phyloP scores from a whole-genome alignment of 768 basidiomycete genomes.

The Pluteus cervinus region DNA sequence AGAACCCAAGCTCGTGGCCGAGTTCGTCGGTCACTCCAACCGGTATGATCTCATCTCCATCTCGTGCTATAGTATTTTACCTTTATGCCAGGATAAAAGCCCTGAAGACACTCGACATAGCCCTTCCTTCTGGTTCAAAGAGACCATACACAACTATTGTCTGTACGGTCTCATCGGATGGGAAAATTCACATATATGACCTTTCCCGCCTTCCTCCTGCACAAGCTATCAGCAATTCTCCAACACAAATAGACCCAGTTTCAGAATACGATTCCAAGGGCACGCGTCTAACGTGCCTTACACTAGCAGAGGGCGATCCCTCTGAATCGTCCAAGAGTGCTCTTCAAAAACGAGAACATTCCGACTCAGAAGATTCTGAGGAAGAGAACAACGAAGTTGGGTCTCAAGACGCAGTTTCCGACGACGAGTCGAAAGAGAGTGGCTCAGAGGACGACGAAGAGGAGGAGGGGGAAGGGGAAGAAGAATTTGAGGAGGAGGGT shows the following conservation, averaged over 20 bases:
- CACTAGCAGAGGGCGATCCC: constrained; percentile 47
- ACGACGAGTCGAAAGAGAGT: constrained; percentile 10
- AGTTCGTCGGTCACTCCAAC: constrained; percentile 78
- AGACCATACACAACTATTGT: constrained; percentile 52
- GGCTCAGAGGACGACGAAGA: constrained; percentile 16
- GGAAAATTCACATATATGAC: constrained; percentile 75
- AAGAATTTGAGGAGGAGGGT: constrained; percentile 20
- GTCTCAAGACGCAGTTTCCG: constrained; percentile 6
- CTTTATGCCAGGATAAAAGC: constrained; percentile 64
- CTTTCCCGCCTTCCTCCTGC: constrained; percentile 48
- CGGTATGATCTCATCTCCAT: constrained; percentile 45
- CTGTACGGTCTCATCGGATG: constrained; percentile 86
- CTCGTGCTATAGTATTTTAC: constrained; percentile 2
- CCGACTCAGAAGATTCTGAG: constrained; percentile 26
- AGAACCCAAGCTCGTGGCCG: constrained; percentile 56
- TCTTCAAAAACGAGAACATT: constrained; percentile 25
- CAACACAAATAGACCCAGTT: constrained; percentile 44
- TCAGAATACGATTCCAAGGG: constrained; percentile 80
- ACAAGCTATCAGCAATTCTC: no score
- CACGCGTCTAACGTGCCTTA: constrained; percentile 73
- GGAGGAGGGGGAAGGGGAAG: constrained; percentile 11
- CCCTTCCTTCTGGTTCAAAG: constrained; percentile 36
- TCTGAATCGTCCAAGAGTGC: no score
- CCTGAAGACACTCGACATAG: constrained; percentile 58
- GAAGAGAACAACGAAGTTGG: constrained; percentile 23